A percentile compares a stretch with the other conserved stretches of the same genome.
Evolutionary conservation across 1,284 basidiomycete genomes (phyloP).

Genomic region (Clitocybe nebularis): DNA sequence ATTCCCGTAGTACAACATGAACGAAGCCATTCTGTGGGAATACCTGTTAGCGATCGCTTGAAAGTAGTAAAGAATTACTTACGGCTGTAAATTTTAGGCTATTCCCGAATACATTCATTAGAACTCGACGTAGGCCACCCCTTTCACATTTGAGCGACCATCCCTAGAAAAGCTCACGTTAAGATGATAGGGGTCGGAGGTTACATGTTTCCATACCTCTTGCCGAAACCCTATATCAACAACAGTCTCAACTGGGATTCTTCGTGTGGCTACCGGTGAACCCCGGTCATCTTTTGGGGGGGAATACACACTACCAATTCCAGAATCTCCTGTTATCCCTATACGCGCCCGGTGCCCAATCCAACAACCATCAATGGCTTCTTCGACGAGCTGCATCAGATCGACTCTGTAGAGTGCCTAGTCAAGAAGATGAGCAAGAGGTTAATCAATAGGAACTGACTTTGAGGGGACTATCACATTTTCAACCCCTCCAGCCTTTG

Average conservation of each 20-base stretch:
- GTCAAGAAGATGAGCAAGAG: slow-evolving; percentile 5
- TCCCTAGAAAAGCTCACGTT: slow-evolving; percentile 43
- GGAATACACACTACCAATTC: slow-evolving; percentile 91
- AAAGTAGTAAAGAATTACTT: too few relatives aligned
- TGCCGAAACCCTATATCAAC: slow-evolving; percentile 79
- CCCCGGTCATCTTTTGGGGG: slow-evolving; percentile 59
- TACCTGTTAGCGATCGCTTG: too few relatives aligned
- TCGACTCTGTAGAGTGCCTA: slow-evolving; percentile 56
- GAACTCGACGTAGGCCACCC: slow-evolving; percentile 85
- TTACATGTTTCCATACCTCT: slow-evolving; percentile 38
- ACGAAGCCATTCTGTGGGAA: slow-evolving; percentile 82
- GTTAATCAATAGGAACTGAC: slow-evolving; percentile 33
- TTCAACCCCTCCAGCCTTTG: slow-evolving; percentile 72
- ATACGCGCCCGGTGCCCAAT: slow-evolving; percentile 86
- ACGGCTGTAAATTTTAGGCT: slow-evolving; percentile 90
- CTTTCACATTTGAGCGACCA: slow-evolving; percentile 91
- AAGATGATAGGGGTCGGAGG: slow-evolving; percentile 4
- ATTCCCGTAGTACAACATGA: slow-evolving; percentile 79
- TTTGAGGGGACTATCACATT: slow-evolving; percentile 68
- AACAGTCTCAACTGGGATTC: slow-evolving; percentile 75
- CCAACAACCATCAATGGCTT: slow-evolving; percentile 94
- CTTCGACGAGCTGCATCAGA: slow-evolving; percentile 87
- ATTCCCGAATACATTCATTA: slow-evolving; percentile 97
- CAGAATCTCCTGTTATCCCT: slow-evolving; percentile 60
- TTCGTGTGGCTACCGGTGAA: slow-evolving; percentile 30